These are phyloP conservation scores for Cyclostephanos tholiformis DNA, from an alignment of 108 stramenopile species.

Conservation along the genomic window DNA sequence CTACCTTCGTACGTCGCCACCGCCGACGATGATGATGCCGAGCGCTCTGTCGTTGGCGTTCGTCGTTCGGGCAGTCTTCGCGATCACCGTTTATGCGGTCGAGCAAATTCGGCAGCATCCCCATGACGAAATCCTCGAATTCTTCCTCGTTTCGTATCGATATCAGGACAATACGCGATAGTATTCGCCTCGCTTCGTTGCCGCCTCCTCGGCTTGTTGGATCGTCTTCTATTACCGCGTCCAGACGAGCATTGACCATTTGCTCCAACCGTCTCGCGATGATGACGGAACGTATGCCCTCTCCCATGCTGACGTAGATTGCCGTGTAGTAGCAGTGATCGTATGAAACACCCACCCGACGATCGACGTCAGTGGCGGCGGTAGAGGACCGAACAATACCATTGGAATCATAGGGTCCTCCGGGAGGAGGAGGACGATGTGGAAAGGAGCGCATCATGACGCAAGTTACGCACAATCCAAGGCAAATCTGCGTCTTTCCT, in stretches of 20 bases:
- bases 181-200: conserved; percentile 5
- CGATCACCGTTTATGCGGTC: neutral
- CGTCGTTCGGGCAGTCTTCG: no score
- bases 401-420: neutral
- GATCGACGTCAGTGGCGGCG: neutral
- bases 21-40: conserved; percentile 17
- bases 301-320: conserved; percentile 62
- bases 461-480: conserved; percentile 56
- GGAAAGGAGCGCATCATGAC: conserved; percentile 25
- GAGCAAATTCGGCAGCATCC: conserved; percentile 20
- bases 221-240: no score
- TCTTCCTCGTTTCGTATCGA: conserved; percentile 41
- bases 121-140: conserved; percentile 28
- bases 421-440: neutral
- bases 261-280: conserved; percentile 52
- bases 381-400: neutral
- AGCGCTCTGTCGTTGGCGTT: neutral
- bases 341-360: neutral
- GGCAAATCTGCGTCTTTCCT: conserved; percentile 75
- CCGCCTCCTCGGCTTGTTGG: neutral
- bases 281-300: conserved; percentile 21
- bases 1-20: conserved; percentile 23
- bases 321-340: conserved; percentile 38
- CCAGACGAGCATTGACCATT: conserved; percentile 44
- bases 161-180: conserved; percentile 28